These are phyloP conservation scores for Xerocomellus intermedius DNA, from an alignment of 768 basidiomycete genomes.

Conservation along the genomic window DNA sequence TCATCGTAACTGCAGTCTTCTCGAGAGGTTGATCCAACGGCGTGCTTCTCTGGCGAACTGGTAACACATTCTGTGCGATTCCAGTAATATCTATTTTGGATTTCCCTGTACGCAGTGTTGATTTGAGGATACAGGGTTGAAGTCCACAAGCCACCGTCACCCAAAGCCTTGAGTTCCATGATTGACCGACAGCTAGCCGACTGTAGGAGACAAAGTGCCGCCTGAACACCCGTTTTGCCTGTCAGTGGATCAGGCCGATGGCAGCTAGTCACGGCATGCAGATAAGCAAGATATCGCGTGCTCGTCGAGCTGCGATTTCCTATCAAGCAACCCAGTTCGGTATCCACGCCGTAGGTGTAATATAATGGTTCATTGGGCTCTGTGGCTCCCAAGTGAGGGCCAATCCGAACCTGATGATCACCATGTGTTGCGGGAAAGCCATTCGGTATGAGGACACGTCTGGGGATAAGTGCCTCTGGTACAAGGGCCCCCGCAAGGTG, in stretches of 20 bases:
- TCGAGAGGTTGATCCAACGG: too few species aligned
- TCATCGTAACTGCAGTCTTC: too few species aligned
- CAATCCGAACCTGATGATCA: neutral
- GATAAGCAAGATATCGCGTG: neutral
- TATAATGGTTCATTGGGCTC: neutral
- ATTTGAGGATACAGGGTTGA: too few species aligned
- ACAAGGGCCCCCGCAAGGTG: neutral
- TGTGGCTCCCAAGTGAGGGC: accelerated
- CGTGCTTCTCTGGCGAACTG: too few species aligned
- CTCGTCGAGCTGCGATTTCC: neutral
- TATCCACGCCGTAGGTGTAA: neutral
- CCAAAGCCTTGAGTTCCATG: constrained; percentile 24
- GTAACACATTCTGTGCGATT: too few species aligned
- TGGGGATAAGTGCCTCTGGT: neutral
- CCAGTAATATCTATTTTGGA: too few species aligned
- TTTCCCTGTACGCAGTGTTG: too few species aligned
- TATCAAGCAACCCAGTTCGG: neutral
- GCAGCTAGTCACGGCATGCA: neutral
- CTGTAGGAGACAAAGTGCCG: too few species aligned
- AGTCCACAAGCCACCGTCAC: too few species aligned
- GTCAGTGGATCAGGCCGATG: neutral
- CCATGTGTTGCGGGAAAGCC: neutral
- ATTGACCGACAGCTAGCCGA: constrained; percentile 34
- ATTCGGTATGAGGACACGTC: neutral
- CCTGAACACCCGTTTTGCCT: neutral